Base-by-base conservation (phyloP, 306 rosid genomes). In the Astragalus glycyphyllos region DNA sequence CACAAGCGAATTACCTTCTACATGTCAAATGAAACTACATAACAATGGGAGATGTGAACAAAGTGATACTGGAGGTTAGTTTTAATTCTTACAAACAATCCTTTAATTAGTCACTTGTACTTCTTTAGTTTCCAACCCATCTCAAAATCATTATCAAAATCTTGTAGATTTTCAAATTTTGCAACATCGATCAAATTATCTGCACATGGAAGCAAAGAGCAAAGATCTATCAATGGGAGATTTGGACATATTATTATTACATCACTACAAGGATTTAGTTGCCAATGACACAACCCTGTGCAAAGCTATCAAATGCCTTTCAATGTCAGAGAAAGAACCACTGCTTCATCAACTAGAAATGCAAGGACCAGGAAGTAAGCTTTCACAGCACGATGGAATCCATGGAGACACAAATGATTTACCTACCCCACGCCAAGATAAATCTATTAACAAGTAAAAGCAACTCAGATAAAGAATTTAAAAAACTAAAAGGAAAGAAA, bases 201-300 rank as follows among this genome's bases (percentile, higher is more conserved):
- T 90, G 34, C 86, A 79, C 65, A 77, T 86, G 86, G 90, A 84
- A 60, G 84, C 84, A n/a, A 75, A 83, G 68, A 78, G 85, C 9
- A 81, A 82, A 64, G 96, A 86, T 11, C 58, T 89, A 69, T 68
- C 78, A 31, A 51, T 69, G 6, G 77, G 72, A 68, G 96, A 89
- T 77, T 87, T 86, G 63, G 86, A 86, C 37, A 74, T 72, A 31
- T 54, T 89, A 31, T 54, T 89, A 72, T 72, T 89, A 32, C 49
- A 70, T 44, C 35, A 77, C 20, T 84, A 84, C 74, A 86, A 86
- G 76, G 90, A 86, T 55, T 84, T 86, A 58, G 90, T 84, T 76
- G 12, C 74, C 5, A 85, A 79, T 74, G 81, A 86, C 72, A 81
- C 87, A 45, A 73, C 46, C 38, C 42, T 86, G 5, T 75, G 83